A percentile compares a stretch with the other conserved stretches of the same genome.
These are phyloP conservation scores for Nidularia sp. DNA, from an alignment of 768 basidiomycete species.

Conservation along the genomic window DNA sequence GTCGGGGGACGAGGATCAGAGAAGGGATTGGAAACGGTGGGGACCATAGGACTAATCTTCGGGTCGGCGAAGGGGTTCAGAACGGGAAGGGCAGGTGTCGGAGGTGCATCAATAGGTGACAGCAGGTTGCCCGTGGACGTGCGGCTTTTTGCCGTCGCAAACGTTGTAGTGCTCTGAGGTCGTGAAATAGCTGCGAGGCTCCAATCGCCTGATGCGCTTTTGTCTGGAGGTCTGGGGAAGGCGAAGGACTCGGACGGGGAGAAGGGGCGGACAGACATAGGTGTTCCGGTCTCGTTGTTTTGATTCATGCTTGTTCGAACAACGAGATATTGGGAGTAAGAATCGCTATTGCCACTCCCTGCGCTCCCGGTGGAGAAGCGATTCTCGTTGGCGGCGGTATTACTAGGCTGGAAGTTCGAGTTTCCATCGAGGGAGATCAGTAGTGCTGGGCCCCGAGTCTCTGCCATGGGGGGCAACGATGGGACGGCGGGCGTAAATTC, in stretches of 20 bases:
- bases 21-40: slow-evolving; percentile 11
- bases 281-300: slow-evolving; percentile 30
- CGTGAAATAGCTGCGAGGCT: slow-evolving; percentile 11
- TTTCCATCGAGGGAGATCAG: slow-evolving; percentile 24
- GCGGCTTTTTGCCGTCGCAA: slow-evolving; percentile 3
- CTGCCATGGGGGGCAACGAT: slow-evolving; percentile 50
- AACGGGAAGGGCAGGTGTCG: slow-evolving; percentile 20
- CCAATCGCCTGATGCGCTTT: slow-evolving; percentile 9
- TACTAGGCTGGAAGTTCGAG: slow-evolving; percentile 11
- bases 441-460: slow-evolving; percentile 37
- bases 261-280: slow-evolving; percentile 65
- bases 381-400: slow-evolving; percentile 8
- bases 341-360: slow-evolving; percentile 27
- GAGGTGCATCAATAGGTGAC: slow-evolving; percentile 8
- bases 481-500: slow-evolving; percentile 23
- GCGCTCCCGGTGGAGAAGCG: slow-evolving; percentile 38
- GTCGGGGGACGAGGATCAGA: slow-evolving; percentile 11
- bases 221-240: slow-evolving; percentile 60
- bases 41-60: background rate
- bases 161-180: slow-evolving; percentile 13
- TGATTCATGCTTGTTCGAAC: slow-evolving; percentile 14
- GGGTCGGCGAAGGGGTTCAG: slow-evolving; percentile 21
- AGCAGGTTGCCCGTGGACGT: slow-evolving; percentile 5
- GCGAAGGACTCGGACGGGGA: slow-evolving; percentile 64
- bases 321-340: slow-evolving; percentile 34